These are phyloP conservation scores for Pseudopyricularia javanii DNA, from an alignment of 2,329 filamentous ascomycete genomes.

Conservation along the genomic window DNA sequence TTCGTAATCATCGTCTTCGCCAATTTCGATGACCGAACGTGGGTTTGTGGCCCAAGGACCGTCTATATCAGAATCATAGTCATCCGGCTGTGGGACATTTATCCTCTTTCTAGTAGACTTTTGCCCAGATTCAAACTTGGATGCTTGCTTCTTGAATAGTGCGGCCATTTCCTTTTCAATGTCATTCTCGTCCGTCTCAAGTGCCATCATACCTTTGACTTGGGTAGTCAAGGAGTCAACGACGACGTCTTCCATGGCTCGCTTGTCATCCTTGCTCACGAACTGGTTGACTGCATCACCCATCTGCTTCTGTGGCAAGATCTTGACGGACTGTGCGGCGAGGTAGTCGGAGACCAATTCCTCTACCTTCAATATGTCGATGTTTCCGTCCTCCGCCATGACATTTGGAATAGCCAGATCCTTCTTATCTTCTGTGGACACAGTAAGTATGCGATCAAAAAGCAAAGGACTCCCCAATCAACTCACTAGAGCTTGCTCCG, in stretches of 20 bases:
- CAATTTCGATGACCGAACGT: slow-evolving; percentile 30
- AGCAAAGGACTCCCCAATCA: too few relatives aligned
- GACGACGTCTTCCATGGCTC: slow-evolving; percentile 76
- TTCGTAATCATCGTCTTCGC: slow-evolving; percentile 25
- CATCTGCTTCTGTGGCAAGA: slow-evolving; percentile 85
- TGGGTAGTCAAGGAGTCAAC: slow-evolving; percentile 59
- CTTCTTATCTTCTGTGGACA: slow-evolving; percentile 17
- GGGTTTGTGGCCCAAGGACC: slow-evolving; percentile 76
- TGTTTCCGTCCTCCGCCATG: slow-evolving; percentile 45
- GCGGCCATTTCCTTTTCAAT: slow-evolving; percentile 67
- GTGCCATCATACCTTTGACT: slow-evolving; percentile 54
- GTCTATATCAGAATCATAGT: slow-evolving; percentile 84
- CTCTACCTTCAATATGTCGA: slow-evolving; percentile 77
- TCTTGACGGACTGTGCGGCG: slow-evolving; percentile 75
- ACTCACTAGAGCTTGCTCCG: neutral
- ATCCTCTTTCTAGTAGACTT: slow-evolving; percentile 25
- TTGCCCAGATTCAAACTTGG: slow-evolving; percentile 54
- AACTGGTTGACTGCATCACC: slow-evolving; percentile 88
- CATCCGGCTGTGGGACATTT: slow-evolving; percentile 50
- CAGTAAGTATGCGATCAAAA: neutral
- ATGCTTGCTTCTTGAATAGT: slow-evolving; percentile 58
- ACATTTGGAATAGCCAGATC: slow-evolving; percentile 50
- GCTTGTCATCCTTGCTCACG: slow-evolving; percentile 89
- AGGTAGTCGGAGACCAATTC: slow-evolving; percentile 82
- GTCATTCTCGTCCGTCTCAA: slow-evolving; percentile 58